Conservation (phyloP, 441 rosid species). For the Dalechampia spathulata region DNA sequence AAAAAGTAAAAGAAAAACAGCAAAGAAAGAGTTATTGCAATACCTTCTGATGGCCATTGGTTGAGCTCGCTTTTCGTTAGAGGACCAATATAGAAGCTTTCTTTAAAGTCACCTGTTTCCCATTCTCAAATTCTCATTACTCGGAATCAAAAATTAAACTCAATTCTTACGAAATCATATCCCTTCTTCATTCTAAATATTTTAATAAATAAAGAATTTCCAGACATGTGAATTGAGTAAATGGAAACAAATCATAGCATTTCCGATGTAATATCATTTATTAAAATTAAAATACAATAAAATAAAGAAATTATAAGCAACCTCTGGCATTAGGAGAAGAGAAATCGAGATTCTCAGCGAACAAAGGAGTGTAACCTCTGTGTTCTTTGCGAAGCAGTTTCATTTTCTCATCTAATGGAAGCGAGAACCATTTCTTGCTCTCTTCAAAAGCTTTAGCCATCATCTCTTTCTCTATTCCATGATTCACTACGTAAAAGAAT, state of each 20-base stretch:
- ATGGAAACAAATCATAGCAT: no score
- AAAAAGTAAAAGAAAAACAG: neutral
- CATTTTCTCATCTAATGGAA: conserved; percentile 51
- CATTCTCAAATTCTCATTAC: no score
- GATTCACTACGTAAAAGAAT: conserved; percentile 78
- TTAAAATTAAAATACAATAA: no score
- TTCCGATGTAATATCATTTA: no score
- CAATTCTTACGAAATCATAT: no score
- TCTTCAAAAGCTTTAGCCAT: conserved; percentile 29
- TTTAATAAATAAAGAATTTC: neutral
- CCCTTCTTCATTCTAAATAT: no score
- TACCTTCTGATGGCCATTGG: conserved; percentile 78
- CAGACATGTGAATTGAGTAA: no score
- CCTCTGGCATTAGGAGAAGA: conserved; percentile 41
- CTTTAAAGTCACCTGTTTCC: conserved; percentile 65
- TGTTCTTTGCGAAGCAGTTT: conserved; percentile 36
- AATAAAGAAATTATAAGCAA: conserved; percentile 12
- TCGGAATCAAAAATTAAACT: no score
- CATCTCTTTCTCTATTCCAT: conserved; percentile 53
- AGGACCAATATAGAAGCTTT: conserved; percentile 64
- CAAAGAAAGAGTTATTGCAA: neutral
- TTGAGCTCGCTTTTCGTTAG: conserved; percentile 33
- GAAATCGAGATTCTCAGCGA: conserved; percentile 50
- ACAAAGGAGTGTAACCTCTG: conserved; percentile 59
- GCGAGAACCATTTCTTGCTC: conserved; percentile 52